phyloP scores from a whole-genome alignment of 148 eudicot genomes.

The Pharnaceum exiguum region DNA sequence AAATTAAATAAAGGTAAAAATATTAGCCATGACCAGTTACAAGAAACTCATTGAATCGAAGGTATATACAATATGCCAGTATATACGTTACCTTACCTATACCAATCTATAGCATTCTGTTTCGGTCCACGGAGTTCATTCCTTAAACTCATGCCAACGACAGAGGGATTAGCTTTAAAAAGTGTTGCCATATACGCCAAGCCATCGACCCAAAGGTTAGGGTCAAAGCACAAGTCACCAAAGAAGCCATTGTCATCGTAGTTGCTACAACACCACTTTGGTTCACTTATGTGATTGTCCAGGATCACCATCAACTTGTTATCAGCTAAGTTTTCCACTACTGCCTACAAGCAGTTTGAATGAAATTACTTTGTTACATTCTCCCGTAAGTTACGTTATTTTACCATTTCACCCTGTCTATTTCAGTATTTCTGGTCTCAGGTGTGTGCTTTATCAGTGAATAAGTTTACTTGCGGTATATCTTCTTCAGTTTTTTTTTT shows the following conservation, averaged over 20 bases:
- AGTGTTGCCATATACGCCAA: slow-evolving; percentile 64
- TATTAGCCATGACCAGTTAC: too few relatives aligned
- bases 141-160: slow-evolving; percentile 87
- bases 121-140: slow-evolving; percentile 87
- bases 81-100: too few relatives aligned
- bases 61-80: too few relatives aligned
- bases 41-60: too few relatives aligned
- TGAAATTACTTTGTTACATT: too few relatives aligned
- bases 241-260: slow-evolving; percentile 86
- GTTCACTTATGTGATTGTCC: slow-evolving; percentile 81
- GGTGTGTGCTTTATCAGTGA: too few relatives aligned
- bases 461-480: too few relatives aligned
- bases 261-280: slow-evolving; percentile 85
- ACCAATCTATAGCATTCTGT: slow-evolving; percentile 73
- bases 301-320: slow-evolving; percentile 81
- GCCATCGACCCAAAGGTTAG: slow-evolving; percentile 65
- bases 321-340: slow-evolving; percentile 49
- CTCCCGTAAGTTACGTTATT: too few relatives aligned
- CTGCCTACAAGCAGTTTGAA: slow-evolving; percentile 52
- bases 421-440: too few relatives aligned
- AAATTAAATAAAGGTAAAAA: too few relatives aligned
- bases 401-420: too few relatives aligned
- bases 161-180: slow-evolving; percentile 46
- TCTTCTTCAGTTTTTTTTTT: too few relatives aligned
- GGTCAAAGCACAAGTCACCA: slow-evolving; percentile 63